Base-by-base conservation (phyloP, 805 yeast genomes). In the Spathaspora boniae region DNA sequence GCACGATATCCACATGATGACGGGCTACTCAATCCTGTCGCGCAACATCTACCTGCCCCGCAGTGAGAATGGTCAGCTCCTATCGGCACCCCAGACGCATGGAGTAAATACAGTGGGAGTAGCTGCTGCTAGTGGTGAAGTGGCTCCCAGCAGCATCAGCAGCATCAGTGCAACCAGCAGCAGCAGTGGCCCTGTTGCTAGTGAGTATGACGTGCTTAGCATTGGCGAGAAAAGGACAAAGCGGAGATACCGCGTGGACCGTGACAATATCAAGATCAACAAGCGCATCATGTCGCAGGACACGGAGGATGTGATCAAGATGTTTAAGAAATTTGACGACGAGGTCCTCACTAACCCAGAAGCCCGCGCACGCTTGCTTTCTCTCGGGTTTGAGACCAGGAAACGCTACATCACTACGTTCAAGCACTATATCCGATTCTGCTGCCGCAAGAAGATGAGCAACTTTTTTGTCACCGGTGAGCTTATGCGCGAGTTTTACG, bases 241-340 rank as follows among this genome's bases (percentile, higher is more conserved):
- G 22, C 36, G 41, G 16, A 39, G 40, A 25, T 43, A 37, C 33
- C 34, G 37, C 4, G 37, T 43, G 18, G 46, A 43, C 33, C 34
- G 43, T 17, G 43, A 43, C 22, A 43, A 43, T 35, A 43, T 43
- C 9, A 36, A 41, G 29, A 43, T 43, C 18, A 43, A 43, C 16
- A 43, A 43, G 25, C 29, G 46, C 17, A 37, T 43, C 9, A 43
- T 43, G 46, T 40, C 44, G 5, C 40, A 40, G 26, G 46, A 43
- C 33, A 43, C 46, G 4, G 40, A 43, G 20, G 40, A 43, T 25
- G 46, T 43, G 8, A 40, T 43, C 12, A 38, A 34, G 26, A 43
- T 43, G 46, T 43, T 43, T 30, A 43, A 43, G 33, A 43, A 43
- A 29, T 43, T 43, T 21, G 46, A 43, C 31, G 43, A 40, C 18